Conservation (phyloP, 768 basidiomycete species). For the Tulasnella sp. region DNA sequence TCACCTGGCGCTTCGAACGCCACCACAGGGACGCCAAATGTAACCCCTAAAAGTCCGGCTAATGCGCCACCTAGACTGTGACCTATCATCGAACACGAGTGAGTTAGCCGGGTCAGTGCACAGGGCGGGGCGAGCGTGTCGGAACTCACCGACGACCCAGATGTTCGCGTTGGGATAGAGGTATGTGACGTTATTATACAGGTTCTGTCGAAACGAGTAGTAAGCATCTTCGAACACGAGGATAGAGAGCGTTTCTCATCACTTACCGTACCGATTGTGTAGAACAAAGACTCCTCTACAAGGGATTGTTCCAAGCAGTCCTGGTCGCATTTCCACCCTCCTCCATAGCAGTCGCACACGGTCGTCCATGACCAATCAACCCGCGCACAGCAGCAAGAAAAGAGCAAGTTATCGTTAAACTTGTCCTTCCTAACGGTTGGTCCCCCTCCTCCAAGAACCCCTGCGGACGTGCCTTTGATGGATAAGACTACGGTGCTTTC, state of each 20-base stretch:
- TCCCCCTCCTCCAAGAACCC: conserved; percentile 27
- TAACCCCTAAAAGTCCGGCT: conserved; percentile 73
- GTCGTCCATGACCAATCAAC: conserved; percentile 93
- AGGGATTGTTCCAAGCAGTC: conserved; percentile 73
- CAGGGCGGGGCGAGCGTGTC: background rate
- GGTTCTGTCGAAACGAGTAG: conserved; percentile 45
- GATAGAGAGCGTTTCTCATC: conserved; percentile 5
- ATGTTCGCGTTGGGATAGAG: conserved; percentile 87
- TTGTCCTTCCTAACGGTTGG: conserved; percentile 80
- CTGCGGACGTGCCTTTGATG: conserved; percentile 77
- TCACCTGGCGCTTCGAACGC: conserved; percentile 90
- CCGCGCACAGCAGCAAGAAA: conserved; percentile 90
- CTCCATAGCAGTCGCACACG: conserved; percentile 80
- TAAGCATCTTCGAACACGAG: background rate
- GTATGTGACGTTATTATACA: conserved; percentile 86
- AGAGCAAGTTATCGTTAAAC: conserved; percentile 89
- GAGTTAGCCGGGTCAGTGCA: background rate
- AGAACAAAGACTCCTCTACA: conserved; percentile 77
- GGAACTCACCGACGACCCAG: conserved; percentile 63
- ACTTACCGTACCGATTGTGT: conserved; percentile 73
- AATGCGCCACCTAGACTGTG: conserved; percentile 84
- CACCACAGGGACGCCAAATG: conserved; percentile 90
- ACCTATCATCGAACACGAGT: conserved; percentile 26
- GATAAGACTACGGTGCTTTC: conserved; percentile 82
- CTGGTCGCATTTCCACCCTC: conserved; percentile 68